Base-by-base conservation (phyloP, 2,329 filamentous ascomycete species). In the Sclerotinia minor region DNA sequence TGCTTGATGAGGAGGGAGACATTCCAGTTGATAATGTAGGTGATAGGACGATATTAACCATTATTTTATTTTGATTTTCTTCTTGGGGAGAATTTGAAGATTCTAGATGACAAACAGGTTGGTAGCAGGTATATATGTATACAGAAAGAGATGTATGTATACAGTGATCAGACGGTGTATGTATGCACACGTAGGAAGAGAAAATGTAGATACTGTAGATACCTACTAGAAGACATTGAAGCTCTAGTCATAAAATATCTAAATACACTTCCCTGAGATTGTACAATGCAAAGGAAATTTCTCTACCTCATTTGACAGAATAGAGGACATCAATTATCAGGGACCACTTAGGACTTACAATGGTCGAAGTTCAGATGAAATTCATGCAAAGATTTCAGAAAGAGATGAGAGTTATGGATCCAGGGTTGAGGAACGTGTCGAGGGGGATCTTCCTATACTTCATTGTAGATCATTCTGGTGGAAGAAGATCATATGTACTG, bases 301-400 rank as follows among this genome's bases (percentile, higher is more conserved):
- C n/a, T 41, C 44, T 54, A 17, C 19, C 26, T 60, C 26, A 35
- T 47, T 47, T 32, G 57, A 35, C n/a, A 8, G 17, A 29, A 6
- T 1, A 47, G 38, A 47, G n/a, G n/a, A n/a, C n/a, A n/a, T n/a
- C 15, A 19, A 54, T 45, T n/a, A 35, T 54, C 19, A 38, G 38
- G 58, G 35, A 38, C 35, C 35, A 38, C 3, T 13, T 11, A 41
- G 38, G 49, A 44, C 13, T 57, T 32, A 3, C 21, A 44, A 26
- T 29, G 49, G n/a, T 57, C 26, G 47, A 45, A 57, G 35, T 65
- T 65, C 63, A 65, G 63, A 65, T 65, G 63, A 65, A 55, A 26
- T 65, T 65, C 63, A 65, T 65, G 63, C 63, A 65, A 54, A 65
- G 24, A 53, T 57, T 26, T 5, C 15, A 3, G 29, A 57, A 32